Evolutionary conservation across 164 flowering plant species (phyloP), one percentile per base, ranked within the genome.

Genomic region (Stephania japonica): DNA sequence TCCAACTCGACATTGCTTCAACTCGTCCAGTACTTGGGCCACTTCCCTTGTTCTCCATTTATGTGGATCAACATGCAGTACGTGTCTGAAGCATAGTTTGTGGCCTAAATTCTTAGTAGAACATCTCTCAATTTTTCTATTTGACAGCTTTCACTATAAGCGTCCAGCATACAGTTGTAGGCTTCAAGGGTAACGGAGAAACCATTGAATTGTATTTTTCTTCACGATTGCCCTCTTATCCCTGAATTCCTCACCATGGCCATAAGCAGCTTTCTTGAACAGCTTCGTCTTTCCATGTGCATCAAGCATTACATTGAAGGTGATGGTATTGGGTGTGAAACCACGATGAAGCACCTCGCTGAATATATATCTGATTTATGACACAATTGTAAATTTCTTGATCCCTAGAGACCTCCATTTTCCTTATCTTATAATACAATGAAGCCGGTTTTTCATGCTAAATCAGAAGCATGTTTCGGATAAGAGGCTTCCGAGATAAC

Each of bases 111-210:
- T 77, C 82, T 84, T 79, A 72, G 80, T 80, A 94, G 75, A 1
- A 88, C 86, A 14, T 53, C 73, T 80, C 79, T 86, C 75, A 94
- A 92, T 42, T 74, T 85, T 76, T 91, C 93, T 71, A 94, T 80
- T 70, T 89, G 82, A 1, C 85, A 81, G 70, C 83, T 90, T 83
- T 92, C 92, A 61, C 97, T 97, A 80, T 94, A 92, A 5, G 90
- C 91, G 80, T 92, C 93, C 85, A 94, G 75, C 99, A 92, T 90
- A 71, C 82, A 87, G 74, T 92, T 94, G 81, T 91, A 95, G 61
- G 91, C 97, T 83, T 91, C 94, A 27, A 91, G 90, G 59, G 99
- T 88, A 79, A 91, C 90, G 6, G 91, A 84, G 78, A 95, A 91
- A 7, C 96, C 98, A 73, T 87, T 77, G 77, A 87, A 86, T 72